A percentile compares a stretch with the other conserved stretches of the same genome.
Conservation (phyloP, 495 filamentous ascomycete genomes). For the Sabuloglossum arenarium region DNA sequence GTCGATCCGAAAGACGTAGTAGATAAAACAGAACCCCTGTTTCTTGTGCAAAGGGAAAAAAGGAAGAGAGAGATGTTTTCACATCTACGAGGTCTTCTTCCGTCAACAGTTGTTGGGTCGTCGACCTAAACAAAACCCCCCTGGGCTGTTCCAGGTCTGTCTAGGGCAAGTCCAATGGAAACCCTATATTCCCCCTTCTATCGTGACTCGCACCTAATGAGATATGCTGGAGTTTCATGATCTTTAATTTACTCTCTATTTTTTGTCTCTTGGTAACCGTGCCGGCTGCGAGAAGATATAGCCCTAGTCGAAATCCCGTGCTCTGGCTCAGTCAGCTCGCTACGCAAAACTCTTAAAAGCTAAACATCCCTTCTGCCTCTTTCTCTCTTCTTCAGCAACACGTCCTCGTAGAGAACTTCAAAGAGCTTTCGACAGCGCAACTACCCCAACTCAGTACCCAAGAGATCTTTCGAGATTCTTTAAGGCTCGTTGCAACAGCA, state of each 20-base stretch:
- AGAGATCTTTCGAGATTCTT: not conserved
- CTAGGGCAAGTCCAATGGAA: not conserved
- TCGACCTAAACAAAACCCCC: no score
- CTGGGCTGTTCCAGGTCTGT: not conserved
- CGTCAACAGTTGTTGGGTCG: no score
- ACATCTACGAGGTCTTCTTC: no score
- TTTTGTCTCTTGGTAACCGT: no score
- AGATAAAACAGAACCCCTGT: not conserved
- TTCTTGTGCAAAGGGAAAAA: not conserved
- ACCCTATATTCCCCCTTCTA: not conserved
- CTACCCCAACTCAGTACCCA: not conserved
- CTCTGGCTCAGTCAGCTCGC: not conserved
- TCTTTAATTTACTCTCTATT: not conserved
- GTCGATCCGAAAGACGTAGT: not conserved
- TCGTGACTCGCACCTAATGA: not conserved
- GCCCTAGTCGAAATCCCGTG: not conserved
- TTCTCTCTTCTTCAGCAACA: not conserved
- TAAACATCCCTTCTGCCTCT: not conserved
- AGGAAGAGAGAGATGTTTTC: no score
- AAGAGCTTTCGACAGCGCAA: not conserved
- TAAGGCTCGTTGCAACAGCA: not conserved
- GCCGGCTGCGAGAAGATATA: no score
- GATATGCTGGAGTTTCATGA: not conserved
- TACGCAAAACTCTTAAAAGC: not conserved
- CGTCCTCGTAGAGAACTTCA: not conserved